Evolutionary conservation across 1,284 basidiomycete genomes (phyloP).

Genomic region (Moesziomyces aphidis): DNA sequence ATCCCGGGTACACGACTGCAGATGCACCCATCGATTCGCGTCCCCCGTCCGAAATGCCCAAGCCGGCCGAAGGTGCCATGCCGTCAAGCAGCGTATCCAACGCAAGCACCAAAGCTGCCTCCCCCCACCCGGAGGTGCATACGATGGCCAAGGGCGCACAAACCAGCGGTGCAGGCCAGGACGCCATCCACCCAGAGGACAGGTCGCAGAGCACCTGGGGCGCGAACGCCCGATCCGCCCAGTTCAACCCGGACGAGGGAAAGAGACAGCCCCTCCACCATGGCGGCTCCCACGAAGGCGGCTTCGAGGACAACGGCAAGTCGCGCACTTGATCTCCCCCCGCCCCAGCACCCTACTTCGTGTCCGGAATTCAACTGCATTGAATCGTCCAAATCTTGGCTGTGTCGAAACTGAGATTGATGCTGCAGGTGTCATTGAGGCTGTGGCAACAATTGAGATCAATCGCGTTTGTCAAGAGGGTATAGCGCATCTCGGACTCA

Average conservation of each 20-base stretch:
- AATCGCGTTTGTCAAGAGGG: too few species aligned
- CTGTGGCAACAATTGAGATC: too few species aligned
- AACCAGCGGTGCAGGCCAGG: conserved; percentile 28
- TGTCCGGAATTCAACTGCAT: neutral
- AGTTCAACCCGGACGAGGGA: conserved; percentile 55
- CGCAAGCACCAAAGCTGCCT: conserved; percentile 34
- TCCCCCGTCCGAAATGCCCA: conserved; percentile 42
- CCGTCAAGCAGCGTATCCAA: conserved; percentile 20
- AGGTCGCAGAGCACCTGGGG: conserved; percentile 48
- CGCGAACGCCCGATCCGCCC: conserved; percentile 34
- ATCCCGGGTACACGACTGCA: conserved; percentile 50
- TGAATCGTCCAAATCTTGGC: too few species aligned
- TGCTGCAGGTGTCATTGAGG: neutral
- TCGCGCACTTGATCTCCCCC: conserved; percentile 22
- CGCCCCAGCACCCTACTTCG: neutral
- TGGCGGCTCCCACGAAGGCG: conserved; percentile 52
- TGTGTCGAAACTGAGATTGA: neutral
- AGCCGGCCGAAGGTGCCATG: conserved; percentile 12
- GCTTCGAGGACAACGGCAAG: conserved; percentile 39
- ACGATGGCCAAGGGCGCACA: conserved; percentile 53
- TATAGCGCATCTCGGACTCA: neutral
- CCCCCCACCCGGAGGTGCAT: conserved; percentile 35
- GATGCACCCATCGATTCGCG: conserved; percentile 47
- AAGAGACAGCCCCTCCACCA: conserved; percentile 45
- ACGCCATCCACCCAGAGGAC: conserved; percentile 48